phyloP scores from a whole-genome alignment of 2,329 filamentous ascomycete genomes.

The Exophiala sideris region DNA sequence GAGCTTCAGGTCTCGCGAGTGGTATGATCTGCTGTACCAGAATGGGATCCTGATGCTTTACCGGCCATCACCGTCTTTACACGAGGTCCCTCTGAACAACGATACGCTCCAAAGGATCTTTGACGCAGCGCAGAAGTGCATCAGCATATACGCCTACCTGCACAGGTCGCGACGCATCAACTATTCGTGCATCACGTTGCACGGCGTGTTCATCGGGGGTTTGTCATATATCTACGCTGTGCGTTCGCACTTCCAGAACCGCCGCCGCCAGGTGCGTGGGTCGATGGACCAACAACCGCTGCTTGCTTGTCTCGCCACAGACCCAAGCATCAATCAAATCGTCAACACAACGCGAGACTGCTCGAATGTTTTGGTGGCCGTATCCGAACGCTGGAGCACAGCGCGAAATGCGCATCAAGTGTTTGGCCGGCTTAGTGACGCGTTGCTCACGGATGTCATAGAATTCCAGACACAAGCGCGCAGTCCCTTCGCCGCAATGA shows the following conservation, averaged over 20 bases:
- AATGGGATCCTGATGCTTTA: conserved; percentile 45
- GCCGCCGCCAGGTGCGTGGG: conserved; percentile 19
- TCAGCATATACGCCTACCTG: conserved; percentile 44
- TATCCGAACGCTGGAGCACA: conserved; percentile 43
- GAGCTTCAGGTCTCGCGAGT: conserved; percentile 41
- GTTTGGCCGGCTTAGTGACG: conserved; percentile 44
- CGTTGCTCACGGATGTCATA: conserved; percentile 41
- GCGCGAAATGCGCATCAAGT: conserved; percentile 43
- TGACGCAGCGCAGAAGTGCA: conserved; percentile 38
- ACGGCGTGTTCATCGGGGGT: conserved; percentile 49
- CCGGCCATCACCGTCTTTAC: conserved; percentile 38
- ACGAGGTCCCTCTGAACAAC: conserved; percentile 29
- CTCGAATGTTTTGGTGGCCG: conserved; percentile 45
- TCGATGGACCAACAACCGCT: background rate
- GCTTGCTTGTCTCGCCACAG: conserved; percentile 29
- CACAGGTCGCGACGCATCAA: conserved; percentile 47
- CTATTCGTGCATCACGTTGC: conserved; percentile 49
- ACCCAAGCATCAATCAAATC: conserved; percentile 42
- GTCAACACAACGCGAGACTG: conserved; percentile 44
- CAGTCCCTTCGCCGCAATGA: background rate
- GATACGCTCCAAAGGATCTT: conserved; percentile 39
- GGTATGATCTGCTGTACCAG: conserved; percentile 45
- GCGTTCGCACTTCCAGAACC: conserved; percentile 39
- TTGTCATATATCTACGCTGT: conserved; percentile 45
- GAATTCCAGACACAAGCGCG: conserved; percentile 28